Base-by-base conservation (phyloP, 306 rosid genomes). In the Ormosia semicastrata region DNA sequence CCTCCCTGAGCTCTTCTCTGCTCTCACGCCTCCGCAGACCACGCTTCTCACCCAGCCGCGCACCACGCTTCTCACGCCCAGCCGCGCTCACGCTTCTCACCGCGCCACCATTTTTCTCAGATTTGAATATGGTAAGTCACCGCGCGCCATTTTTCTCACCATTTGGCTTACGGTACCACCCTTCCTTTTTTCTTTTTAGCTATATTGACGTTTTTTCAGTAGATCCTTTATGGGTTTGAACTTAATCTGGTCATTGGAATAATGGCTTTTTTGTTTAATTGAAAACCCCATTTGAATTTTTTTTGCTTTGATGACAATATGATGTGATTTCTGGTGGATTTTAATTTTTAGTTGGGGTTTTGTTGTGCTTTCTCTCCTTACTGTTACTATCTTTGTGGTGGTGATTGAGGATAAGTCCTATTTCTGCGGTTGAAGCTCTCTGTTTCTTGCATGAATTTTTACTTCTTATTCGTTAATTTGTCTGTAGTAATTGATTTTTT, bases 221-320 rank as follows among this genome's bases (percentile, higher is more conserved):
- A 13, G 67, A 85, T 81, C 71, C 17, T 49, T 24, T 32, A 5
- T 32, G 3, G 46, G 43, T 63, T 50, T 71, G 72, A 64, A 57
- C 72, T 65, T 44, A 29, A 34, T 43, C n/a, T 68, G 33, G 50
- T 58, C 4, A 30, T 32, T 36, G 44, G 13, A 62, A 47, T 69
- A 10, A 33, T 41, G 46, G 7, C n/a, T 41, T 11, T 29, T 74
- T 75, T 53, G 10, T 47, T 68, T 63, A 3, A 53, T 58, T 18
- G 63, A 74, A 54, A 54, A 57, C 49, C 77, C 63, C 17, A 78
- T 72, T 44, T 56, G 50, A 78, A 56, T 59, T 53, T 75, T 75
- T 14, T n/a, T 24, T 68, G 66, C 66, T 74, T 58, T 74, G 68
- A 8, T 29, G 65, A 57, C 33, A 67, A n/a, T 44, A 32, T 24